These are phyloP conservation scores for Cenchrus fungigraminus DNA, from an alignment of 176 grass and related monocot species.

Conservation along the genomic window DNA sequence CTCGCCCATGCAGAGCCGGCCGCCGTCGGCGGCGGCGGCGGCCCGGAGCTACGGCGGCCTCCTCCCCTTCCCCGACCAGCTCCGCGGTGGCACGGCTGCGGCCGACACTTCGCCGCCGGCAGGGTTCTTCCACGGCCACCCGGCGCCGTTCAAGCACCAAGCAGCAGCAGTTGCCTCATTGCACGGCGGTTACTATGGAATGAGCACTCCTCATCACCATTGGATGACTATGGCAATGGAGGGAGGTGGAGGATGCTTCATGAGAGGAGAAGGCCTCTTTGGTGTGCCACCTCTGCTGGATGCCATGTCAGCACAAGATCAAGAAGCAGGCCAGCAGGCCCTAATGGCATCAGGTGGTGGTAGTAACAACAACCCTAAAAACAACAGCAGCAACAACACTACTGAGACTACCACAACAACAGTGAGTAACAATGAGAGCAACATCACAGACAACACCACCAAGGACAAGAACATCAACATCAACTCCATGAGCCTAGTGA, in stretches of 20 bases:
- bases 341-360: constrained; percentile 36
- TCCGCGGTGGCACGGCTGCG: background rate
- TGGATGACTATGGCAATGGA: constrained; percentile 40
- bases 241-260: constrained; percentile 44
- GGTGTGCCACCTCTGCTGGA: constrained; percentile 64
- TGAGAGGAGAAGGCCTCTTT: constrained; percentile 49
- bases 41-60: constrained; percentile 56
- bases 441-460: constrained; percentile 46
- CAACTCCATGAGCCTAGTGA: constrained; percentile 25
- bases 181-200: constrained; percentile 36
- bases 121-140: constrained; percentile 3
- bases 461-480: constrained; percentile 12
- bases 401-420: constrained; percentile 45
- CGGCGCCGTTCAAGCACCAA: constrained; percentile 49
- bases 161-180: constrained; percentile 17
- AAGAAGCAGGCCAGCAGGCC: constrained; percentile 25
- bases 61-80: constrained; percentile 68
- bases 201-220: constrained; percentile 19
- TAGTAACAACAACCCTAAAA: constrained; percentile 38
- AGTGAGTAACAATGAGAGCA: constrained; percentile 51
- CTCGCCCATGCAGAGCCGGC: constrained; percentile 49
- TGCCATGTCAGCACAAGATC: constrained; percentile 40
- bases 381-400: constrained; percentile 41
- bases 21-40: constrained; percentile 2
- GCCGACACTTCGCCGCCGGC: background rate